A percentile compares a stretch with the other conserved stretches of the same genome.
Evolutionary conservation across 1,284 basidiomycete species (phyloP).

Genomic region (Schizophyllum commune): DNA sequence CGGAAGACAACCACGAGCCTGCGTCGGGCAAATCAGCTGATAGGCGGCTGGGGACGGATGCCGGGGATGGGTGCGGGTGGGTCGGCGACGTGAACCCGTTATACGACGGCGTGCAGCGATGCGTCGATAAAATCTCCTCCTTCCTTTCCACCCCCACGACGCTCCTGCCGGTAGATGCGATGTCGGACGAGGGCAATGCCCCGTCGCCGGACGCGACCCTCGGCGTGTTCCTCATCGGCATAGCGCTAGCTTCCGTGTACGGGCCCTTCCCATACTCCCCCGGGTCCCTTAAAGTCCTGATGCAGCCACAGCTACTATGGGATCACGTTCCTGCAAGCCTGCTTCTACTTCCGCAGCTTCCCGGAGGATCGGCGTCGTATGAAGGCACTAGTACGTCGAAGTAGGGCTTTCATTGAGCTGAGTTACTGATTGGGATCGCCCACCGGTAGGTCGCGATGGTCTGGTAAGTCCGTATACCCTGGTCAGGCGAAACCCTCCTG

Average conservation of each 20-base stretch:
- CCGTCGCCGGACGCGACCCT: background rate
- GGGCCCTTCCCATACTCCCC: background rate
- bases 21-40: too few relatives aligned
- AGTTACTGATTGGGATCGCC: too few relatives aligned
- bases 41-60: too few relatives aligned
- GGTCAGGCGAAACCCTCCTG: too few relatives aligned
- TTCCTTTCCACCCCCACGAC: background rate
- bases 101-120: too few relatives aligned
- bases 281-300: background rate
- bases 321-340: background rate
- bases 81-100: too few relatives aligned
- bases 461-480: background rate
- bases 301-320: background rate
- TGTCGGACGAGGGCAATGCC: background rate
- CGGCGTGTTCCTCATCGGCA: background rate
- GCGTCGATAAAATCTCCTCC: background rate
- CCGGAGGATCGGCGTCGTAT: background rate
- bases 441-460: background rate
- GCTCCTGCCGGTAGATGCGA: background rate
- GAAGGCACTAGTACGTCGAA: background rate
- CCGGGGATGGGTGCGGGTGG: too few relatives aligned
- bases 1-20: too few relatives aligned
- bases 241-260: background rate
- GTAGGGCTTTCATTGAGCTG: too few relatives aligned
- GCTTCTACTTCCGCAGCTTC: background rate